Conservation (phyloP, 306 rosid species). For the Oemleria cerasiformis region DNA sequence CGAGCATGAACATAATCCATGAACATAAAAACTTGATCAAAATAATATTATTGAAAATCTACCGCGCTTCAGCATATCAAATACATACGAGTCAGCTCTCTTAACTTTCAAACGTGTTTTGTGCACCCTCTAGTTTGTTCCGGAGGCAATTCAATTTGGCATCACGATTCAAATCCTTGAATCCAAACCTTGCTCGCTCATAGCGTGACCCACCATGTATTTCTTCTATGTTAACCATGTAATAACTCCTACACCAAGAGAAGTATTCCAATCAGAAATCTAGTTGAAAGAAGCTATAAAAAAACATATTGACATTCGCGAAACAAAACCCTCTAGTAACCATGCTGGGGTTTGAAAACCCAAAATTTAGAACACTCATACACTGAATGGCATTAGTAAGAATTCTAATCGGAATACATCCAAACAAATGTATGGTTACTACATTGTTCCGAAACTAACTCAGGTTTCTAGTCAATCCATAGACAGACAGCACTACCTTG, state of each 20-base stretch:
- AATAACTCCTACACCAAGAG: not conserved
- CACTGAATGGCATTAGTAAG: not conserved
- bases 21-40: not conserved
- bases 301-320: not conserved
- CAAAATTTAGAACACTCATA: not conserved
- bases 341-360: no score
- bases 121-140: not conserved
- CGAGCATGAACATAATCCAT: not conserved
- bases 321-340: not conserved
- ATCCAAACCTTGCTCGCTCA: not conserved
- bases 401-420: not conserved
- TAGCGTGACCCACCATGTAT: not conserved
- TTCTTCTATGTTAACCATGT: not conserved
- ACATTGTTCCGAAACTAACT: not conserved
- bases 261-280: slow-evolving; percentile 1
- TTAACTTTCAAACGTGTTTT: not conserved
- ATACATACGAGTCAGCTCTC: not conserved
- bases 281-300: no score
- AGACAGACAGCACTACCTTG: not conserved
- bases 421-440: not conserved
- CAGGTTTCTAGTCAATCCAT: not conserved
- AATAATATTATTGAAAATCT: not conserved
- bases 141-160: not conserved
- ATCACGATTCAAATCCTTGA: slow-evolving; percentile 1
- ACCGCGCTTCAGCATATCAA: not conserved